These are phyloP conservation scores for Spathaspora sp. DNA, from an alignment of 1,139 yeast species.

Conservation along the genomic window DNA sequence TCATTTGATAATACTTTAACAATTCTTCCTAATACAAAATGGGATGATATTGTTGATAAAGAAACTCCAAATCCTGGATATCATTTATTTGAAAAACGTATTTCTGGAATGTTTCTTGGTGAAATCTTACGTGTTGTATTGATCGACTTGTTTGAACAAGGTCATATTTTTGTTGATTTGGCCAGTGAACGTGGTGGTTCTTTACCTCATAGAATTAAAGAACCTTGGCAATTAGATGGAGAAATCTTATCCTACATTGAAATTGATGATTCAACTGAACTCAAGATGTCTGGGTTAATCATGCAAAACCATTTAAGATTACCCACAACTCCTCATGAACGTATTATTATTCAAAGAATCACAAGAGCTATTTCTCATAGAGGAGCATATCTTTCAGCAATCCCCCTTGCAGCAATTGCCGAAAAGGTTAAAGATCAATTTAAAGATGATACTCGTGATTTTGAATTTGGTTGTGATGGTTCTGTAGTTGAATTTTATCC, in stretches of 20 bases:
- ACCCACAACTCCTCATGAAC: constrained; percentile 67
- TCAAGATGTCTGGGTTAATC: constrained; percentile 64
- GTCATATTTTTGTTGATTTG: constrained; percentile 54
- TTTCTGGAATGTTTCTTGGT: constrained; percentile 92
- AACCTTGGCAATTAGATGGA: constrained; percentile 79
- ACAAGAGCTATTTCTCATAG: constrained; percentile 80
- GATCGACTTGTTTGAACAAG: constrained; percentile 60
- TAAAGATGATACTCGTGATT: constrained; percentile 59
- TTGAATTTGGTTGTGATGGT: constrained; percentile 94
- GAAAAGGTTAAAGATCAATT: constrained; percentile 39
- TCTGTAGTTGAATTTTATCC: constrained; percentile 92
- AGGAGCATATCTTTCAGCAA: constrained; percentile 83
- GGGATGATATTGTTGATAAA: constrained; percentile 67
- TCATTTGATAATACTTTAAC: constrained; percentile 82
- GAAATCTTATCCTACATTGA: constrained; percentile 81
- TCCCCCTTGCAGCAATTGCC: constrained; percentile 80
- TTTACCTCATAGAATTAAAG: constrained; percentile 64
- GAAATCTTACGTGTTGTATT: constrained; percentile 77
- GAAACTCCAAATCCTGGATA: constrained; percentile 80
- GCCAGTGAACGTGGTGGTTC: constrained; percentile 50
- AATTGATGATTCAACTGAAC: constrained; percentile 72
- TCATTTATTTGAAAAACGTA: constrained; percentile 91
- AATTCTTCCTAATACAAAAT: constrained; percentile 71
- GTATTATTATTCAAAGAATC: constrained; percentile 65
- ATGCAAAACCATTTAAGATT: constrained; percentile 63